These are phyloP conservation scores for Cladophialophora carrionii DNA, from an alignment of 2,329 filamentous ascomycete species.

Conservation along the genomic window DNA sequence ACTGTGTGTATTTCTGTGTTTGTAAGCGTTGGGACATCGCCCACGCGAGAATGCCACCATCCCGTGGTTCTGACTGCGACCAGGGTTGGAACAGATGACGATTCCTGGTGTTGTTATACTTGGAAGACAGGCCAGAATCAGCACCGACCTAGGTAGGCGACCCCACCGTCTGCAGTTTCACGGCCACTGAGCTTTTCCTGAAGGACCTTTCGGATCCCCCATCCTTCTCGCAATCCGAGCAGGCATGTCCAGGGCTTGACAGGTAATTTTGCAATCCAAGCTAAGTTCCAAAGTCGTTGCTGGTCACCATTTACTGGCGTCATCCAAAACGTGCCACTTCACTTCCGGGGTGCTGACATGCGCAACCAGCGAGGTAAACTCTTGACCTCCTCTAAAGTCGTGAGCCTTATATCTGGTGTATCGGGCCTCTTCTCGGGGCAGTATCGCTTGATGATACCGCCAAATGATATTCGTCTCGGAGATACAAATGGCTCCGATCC, in stretches of 20 bases:
- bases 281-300: background rate
- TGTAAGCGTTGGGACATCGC: no score
- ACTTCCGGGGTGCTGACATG: background rate
- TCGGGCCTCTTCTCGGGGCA: background rate
- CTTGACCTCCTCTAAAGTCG: slow-evolving; percentile 1
- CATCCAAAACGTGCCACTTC: background rate
- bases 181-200: background rate
- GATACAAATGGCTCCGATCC: background rate
- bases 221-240: background rate
- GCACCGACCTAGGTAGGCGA: background rate
- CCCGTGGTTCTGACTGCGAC: background rate
- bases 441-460: background rate
- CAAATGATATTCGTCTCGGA: background rate
- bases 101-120: background rate
- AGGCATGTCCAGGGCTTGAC: background rate
- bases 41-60: no score
- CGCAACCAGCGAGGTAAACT: slow-evolving; percentile 4
- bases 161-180: background rate
- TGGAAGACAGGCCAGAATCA: background rate
- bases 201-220: background rate
- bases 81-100: background rate
- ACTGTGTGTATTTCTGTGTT: no score
- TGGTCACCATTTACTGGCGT: background rate
- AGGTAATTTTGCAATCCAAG: background rate
- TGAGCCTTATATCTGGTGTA: background rate